Base-by-base conservation (phyloP, 495 filamentous ascomycete genomes). In the Aspergillus affinis region DNA sequence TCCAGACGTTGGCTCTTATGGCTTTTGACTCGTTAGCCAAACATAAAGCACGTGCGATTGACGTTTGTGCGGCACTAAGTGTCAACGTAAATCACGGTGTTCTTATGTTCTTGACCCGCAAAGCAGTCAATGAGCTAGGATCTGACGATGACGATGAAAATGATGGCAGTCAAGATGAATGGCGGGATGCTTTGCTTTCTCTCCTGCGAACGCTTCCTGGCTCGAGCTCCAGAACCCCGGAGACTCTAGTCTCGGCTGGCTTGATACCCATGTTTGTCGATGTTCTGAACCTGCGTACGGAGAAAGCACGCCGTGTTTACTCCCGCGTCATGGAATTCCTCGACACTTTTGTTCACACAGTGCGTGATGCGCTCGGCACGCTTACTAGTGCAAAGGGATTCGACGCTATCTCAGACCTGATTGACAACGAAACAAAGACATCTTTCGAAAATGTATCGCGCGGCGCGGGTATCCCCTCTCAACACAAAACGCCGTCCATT, bases 1-100 rank as follows among this genome's bases (percentile, higher is more conserved):
- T 93, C 15, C 94, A 97, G 68, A 88, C 91, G n/a, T 82, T 93
- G 59, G 92, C 92, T 6, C 77, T 98, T 29, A 79, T 84, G 45
- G 83, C 91, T 0, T 74, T 99, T 45, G 92, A 96, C 72, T 89
- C 90, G 9, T 80, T 98, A 47, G 82, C 88, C 12, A 88, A 88
- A 65, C 88, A 93, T 59, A 89, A 91, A 61, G 68, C 78, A 57
- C 94, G 90, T 66, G 81, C 88, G 20, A 69, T 82, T 18, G 95
- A 99, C 62, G 88, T 98, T 17, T 86, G 90, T 60, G 83, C 90
- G 53, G 93, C 93, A 29, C 77, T 99, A 21, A 93, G 88, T 67
- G 89, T 92, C 57, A 94, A 94, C 71, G 92, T 97, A 55, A 98
- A 93, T 67, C 95, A 99, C 64, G 95, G 95, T 15, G 87, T 98